Percentiles rank a stretch among this genome's conserved stretches.
Evolutionary conservation across 2,329 filamentous ascomycete genomes (phyloP).

Genomic region (Trichoderma arundinaceum): DNA sequence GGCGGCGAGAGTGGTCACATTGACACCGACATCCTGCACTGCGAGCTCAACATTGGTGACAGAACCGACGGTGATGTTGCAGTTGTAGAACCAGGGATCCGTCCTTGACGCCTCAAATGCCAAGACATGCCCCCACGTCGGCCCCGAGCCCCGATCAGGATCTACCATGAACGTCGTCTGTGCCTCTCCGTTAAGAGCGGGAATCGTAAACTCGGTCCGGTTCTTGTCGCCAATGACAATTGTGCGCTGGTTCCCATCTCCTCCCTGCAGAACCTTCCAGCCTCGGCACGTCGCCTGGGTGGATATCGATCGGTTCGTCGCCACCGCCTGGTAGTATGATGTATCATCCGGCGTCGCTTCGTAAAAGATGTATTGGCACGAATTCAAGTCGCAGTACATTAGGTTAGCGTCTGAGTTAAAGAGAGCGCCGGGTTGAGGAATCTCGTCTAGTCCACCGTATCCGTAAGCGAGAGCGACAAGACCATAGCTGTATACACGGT

Average conservation of each 20-base stretch:
- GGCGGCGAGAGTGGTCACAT: conserved; percentile 45
- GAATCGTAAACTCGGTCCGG: conserved; percentile 36
- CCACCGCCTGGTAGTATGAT: conserved; percentile 36
- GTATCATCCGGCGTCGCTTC: conserved; percentile 39
- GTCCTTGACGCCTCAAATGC: conserved; percentile 48
- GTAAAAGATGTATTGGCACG: conserved; percentile 47
- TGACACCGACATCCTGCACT: conserved; percentile 45
- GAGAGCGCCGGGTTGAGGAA: conserved; percentile 42
- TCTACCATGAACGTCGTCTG: conserved; percentile 49
- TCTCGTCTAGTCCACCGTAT: conserved; percentile 32
- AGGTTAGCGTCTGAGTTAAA: conserved; percentile 41
- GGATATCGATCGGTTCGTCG: conserved; percentile 44
- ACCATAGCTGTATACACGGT: conserved; percentile 45
- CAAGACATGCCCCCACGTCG: conserved; percentile 41
- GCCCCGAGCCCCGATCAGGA: conserved; percentile 35
- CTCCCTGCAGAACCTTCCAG: conserved; percentile 42
- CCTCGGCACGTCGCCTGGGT: conserved; percentile 41
- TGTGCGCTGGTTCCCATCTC: conserved; percentile 39
- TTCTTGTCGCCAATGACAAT: conserved; percentile 41
- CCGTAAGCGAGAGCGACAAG: conserved; percentile 44
- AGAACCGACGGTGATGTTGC: conserved; percentile 45
- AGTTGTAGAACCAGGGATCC: conserved; percentile 50
- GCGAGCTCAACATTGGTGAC: conserved; percentile 46
- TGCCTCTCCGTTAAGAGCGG: conserved; percentile 40
- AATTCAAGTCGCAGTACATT: conserved; percentile 42